Evolutionary conservation across 2,329 filamentous ascomycete species (phyloP).

Genomic region (Coniochaeta sp.): DNA sequence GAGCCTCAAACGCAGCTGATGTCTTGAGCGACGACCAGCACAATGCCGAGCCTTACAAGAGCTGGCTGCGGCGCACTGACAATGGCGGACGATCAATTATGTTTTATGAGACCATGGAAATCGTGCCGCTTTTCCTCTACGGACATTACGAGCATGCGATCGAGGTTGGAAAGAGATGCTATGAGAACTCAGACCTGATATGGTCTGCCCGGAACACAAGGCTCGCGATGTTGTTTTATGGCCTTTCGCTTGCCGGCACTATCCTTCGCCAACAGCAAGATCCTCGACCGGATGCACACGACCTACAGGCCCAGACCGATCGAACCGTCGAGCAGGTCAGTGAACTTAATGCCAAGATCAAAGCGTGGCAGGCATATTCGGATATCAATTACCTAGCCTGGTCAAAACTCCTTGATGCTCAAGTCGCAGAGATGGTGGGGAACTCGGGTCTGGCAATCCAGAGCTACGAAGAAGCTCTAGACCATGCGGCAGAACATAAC

Average conservation of each 20-base stretch:
- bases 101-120: slow-evolving; percentile 61
- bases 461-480: slow-evolving; percentile 62
- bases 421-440: slow-evolving; percentile 54
- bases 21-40: slow-evolving; percentile 66
- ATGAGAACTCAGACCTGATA: slow-evolving; percentile 38
- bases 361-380: slow-evolving; percentile 55
- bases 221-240: slow-evolving; percentile 51
- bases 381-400: slow-evolving; percentile 66
- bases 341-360: slow-evolving; percentile 50
- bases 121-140: slow-evolving; percentile 55
- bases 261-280: slow-evolving; percentile 42
- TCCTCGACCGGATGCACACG: slow-evolving; percentile 28
- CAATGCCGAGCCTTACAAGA: slow-evolving; percentile 48
- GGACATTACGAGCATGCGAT: slow-evolving; percentile 54
- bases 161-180: slow-evolving; percentile 44
- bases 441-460: slow-evolving; percentile 51
- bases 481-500: slow-evolving; percentile 61
- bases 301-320: slow-evolving; percentile 32
- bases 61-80: slow-evolving; percentile 44
- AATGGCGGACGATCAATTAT: slow-evolving; percentile 58
- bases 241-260: slow-evolving; percentile 45
- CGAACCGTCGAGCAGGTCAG: slow-evolving; percentile 46
- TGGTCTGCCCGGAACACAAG: slow-evolving; percentile 55
- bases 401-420: slow-evolving; percentile 60
- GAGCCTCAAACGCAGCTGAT: slow-evolving; percentile 35